Conservation (phyloP, 1,284 basidiomycete genomes). For the Acaromyces ingoldii region DNA sequence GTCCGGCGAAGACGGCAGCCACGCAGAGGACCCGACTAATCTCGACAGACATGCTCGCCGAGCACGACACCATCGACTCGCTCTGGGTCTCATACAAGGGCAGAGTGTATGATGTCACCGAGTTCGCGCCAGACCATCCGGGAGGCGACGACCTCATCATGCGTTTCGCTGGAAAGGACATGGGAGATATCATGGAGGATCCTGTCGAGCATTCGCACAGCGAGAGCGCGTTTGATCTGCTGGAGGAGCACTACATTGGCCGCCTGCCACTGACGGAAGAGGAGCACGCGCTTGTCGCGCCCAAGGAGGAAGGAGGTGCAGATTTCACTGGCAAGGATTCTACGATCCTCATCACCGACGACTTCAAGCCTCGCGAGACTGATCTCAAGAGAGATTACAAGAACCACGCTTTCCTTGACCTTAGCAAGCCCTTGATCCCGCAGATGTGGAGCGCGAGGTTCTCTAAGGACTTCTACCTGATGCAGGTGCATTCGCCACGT, state of each 20-base stretch:
- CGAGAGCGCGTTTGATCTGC: conserved; percentile 82
- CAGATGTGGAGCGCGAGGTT: conserved; percentile 82
- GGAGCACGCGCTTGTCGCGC: conserved; percentile 18
- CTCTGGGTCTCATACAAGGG: conserved; percentile 57
- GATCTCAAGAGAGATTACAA: conserved; percentile 55
- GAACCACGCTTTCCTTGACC: conserved; percentile 87
- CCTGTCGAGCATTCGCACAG: conserved; percentile 85
- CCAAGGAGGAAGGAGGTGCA: conserved; percentile 23
- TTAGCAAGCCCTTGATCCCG: conserved; percentile 74
- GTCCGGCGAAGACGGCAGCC: background rate
- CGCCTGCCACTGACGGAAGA: conserved; percentile 24
- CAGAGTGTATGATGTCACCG: conserved; percentile 56
- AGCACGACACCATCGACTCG: conserved; percentile 61
- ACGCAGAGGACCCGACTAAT: conserved; percentile 23
- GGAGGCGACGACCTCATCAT: conserved; percentile 57
- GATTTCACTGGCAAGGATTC: conserved; percentile 38
- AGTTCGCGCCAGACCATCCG: conserved; percentile 55
- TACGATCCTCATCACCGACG: conserved; percentile 62
- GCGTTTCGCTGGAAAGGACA: conserved; percentile 75
- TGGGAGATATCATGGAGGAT: conserved; percentile 77
- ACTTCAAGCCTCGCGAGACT: conserved; percentile 46
- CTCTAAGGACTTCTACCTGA: conserved; percentile 89
- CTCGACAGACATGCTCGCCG: conserved; percentile 24
- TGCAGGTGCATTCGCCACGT: conserved; percentile 89
- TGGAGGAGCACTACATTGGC: conserved; percentile 64